Percentiles rank a stretch among this genome's conserved stretches.
Evolutionary conservation across 164 flowering plant genomes (phyloP).

Genomic region (Tetracentron sinense): DNA sequence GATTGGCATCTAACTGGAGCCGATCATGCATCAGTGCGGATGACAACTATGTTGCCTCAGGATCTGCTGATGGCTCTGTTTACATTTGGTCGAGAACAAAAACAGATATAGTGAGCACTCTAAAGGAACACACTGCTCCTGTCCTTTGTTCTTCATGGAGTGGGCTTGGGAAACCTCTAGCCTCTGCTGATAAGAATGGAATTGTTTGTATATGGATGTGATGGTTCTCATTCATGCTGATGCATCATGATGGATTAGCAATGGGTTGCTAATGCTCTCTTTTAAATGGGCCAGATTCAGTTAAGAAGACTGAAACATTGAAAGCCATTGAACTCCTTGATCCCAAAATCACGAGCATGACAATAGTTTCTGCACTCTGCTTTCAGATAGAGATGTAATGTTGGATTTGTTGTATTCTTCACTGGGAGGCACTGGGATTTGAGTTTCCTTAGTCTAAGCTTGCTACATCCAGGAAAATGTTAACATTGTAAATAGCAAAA

Average conservation of each 20-base stretch:
- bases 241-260: neutral
- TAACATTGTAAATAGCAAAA: too few relatives aligned
- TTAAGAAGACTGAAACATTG: too few relatives aligned
- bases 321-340: neutral
- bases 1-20: constrained; percentile 92
- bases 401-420: neutral
- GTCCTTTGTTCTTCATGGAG: constrained; percentile 93
- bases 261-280: neutral
- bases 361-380: neutral
- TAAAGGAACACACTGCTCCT: constrained; percentile 66
- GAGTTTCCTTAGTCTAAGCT: neutral
- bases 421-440: neutral
- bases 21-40: constrained; percentile 90
- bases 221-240: constrained; percentile 3
- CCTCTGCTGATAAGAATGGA: constrained; percentile 82
- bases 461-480: neutral
- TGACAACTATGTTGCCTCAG: constrained; percentile 82
- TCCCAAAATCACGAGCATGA: neutral
- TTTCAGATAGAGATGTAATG: neutral
- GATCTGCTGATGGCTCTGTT: constrained; percentile 88
- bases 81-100: constrained; percentile 73
- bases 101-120: constrained; percentile 59
- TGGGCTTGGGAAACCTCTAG: constrained; percentile 79
- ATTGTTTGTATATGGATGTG: constrained; percentile 67
- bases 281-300: neutral